Evolutionary conservation across 176 grass and related monocot genomes (phyloP).

Genomic region (Themeda triandra): DNA sequence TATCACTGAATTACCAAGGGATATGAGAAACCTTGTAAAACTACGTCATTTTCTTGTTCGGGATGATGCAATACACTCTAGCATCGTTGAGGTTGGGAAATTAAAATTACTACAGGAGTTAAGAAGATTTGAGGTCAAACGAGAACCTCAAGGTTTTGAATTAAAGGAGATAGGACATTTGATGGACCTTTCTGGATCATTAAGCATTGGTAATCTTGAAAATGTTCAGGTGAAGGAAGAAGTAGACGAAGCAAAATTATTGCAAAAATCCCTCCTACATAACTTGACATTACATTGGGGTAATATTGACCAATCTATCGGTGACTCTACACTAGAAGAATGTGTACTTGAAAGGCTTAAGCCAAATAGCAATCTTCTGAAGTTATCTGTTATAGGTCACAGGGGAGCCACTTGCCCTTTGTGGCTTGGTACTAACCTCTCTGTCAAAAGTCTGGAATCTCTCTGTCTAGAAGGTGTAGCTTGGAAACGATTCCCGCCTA

Average conservation of each 20-base stretch:
- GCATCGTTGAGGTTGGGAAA: too few relatives aligned
- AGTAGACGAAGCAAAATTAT: background rate
- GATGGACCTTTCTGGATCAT: background rate
- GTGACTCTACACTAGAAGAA: accelerated
- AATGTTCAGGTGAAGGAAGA: background rate
- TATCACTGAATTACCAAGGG: too few relatives aligned
- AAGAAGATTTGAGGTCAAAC: too few relatives aligned
- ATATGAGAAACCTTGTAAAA: too few relatives aligned
- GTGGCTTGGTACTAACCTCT: background rate
- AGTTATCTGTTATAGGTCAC: background rate
- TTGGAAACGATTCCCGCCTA: background rate
- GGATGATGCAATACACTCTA: too few relatives aligned
- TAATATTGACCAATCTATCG: accelerated
- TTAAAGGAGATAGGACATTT: background rate
- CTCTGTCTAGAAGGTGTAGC: background rate
- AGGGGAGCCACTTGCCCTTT: background rate
- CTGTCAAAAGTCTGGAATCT: background rate
- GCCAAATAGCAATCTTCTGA: background rate
- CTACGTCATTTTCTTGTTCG: too few relatives aligned
- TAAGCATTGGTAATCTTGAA: background rate
- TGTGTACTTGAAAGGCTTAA: background rate
- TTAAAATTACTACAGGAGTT: too few relatives aligned
- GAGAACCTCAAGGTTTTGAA: background rate
- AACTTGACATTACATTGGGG: too few relatives aligned
- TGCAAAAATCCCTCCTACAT: background rate